phyloP scores from a whole-genome alignment of 2,329 filamentous ascomycete species.

The Chaetomium olivaceum region DNA sequence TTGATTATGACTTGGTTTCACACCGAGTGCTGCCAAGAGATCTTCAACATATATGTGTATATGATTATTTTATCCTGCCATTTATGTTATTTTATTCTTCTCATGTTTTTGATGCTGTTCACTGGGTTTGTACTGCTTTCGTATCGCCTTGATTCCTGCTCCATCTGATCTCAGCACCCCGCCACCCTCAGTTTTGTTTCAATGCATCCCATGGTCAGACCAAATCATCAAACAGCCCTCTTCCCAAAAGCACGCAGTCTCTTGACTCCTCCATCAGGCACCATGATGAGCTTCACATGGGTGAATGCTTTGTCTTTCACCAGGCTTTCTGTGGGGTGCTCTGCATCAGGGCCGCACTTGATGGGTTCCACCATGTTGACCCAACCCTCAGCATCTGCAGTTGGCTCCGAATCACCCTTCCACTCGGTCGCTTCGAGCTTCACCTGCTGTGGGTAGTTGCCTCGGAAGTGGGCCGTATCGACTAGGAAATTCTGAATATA shows the following conservation, averaged over 20 bases:
- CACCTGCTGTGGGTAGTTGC: conserved; percentile 79
- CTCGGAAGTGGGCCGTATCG: conserved; percentile 80
- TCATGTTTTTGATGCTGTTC: background rate
- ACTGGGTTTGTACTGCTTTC: background rate
- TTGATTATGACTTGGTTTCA: conserved; percentile 3
- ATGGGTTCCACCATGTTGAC: conserved; percentile 63
- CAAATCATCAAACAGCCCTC: conserved; percentile 42
- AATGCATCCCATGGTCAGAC: background rate
- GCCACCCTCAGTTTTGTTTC: conserved; percentile 11
- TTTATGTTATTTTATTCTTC: background rate
- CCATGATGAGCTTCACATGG: conserved; percentile 87
- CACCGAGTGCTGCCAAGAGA: background rate
- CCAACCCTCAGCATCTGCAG: conserved; percentile 62
- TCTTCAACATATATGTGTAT: background rate
- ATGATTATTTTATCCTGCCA: background rate
- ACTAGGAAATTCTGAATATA: conserved; percentile 67
- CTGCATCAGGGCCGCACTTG: conserved; percentile 70
- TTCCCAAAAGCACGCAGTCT: conserved; percentile 75
- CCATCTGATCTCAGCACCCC: background rate
- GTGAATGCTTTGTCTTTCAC: conserved; percentile 65
- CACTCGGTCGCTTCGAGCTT: conserved; percentile 64
- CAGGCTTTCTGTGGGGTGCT: conserved; percentile 64
- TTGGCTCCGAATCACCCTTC: conserved; percentile 53
- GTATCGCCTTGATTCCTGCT: background rate
- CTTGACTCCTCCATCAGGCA: conserved; percentile 92